Evolutionary conservation across 805 yeast genomes (phyloP), one percentile per base, ranked within the genome.

Genomic region (Candida koratica): DNA sequence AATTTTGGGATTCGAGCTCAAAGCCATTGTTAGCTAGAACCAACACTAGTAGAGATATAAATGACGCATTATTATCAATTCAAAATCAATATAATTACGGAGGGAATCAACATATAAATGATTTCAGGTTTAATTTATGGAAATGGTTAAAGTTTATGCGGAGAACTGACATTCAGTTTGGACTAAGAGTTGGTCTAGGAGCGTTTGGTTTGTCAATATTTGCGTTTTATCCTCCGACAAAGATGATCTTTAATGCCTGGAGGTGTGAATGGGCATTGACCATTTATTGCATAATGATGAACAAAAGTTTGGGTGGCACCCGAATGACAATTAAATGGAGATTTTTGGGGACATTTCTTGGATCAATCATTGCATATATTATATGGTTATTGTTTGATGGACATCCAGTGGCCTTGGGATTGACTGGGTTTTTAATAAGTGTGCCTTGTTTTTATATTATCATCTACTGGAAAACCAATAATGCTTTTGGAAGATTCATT

Each of bases 231-330:
- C 79, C 80, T 2, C 51, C 53, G 9, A 75, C 87, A 0, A 65
- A 79, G 34, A 63, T 65, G 4, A 43, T 53, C 1, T 86, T 84
- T 48, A 69, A 61, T 31, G 69, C 65, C 27, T 84, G 86, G 87
- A 61, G 89, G 44, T 81, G 83, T 11, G 95, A 85, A 53, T 85
- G 95, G 95, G 79, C 87, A 0, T 58, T 85, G 25, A 84, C 83
- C n/a, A 79, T 88, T 0, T 85, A 77, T 47, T 79, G 85, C 47
- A 81, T 85, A 37, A 83, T 85, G 64, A 84, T 85, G 90, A 83
- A 81, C 47, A 84, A 84, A 49, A 81, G 89, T 1, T 61, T 84
- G 4, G 95, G 95, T 7, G 94, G 94, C 0, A 86, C 95, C 0
- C 73, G 84, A 8, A 76, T 80, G 78, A 81, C 93, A 0, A 79